A percentile compares a stretch with the other conserved stretches of the same genome.
Conservation (phyloP, 225 moss, liverwort and hornwort genomes). For the Pleurozium schreberi region DNA sequence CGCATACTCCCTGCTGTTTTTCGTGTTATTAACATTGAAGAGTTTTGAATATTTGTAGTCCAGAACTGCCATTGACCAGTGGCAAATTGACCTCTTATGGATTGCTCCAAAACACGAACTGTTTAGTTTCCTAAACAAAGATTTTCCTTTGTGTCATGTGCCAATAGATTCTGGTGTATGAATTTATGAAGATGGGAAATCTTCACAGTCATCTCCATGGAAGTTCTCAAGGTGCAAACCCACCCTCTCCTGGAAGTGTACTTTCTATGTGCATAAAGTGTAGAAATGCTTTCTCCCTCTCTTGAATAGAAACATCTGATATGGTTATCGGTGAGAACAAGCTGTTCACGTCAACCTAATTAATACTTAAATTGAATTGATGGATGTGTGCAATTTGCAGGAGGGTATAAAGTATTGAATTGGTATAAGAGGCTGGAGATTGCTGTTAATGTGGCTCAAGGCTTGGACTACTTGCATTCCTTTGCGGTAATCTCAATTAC, state of each 20-base stretch:
- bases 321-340: neutral
- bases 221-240: neutral
- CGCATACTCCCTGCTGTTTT: neutral
- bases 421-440: conserved; percentile 46
- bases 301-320: neutral
- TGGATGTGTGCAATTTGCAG: neutral
- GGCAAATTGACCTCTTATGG: neutral
- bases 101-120: neutral
- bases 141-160: neutral
- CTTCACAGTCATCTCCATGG: conserved; percentile 23
- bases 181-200: conserved; percentile 31
- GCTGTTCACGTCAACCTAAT: neutral
- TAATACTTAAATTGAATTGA: neutral
- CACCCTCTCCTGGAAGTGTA: neutral
- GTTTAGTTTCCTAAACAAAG: neutral
- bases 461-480: conserved; percentile 47
- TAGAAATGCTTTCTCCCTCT: neutral
- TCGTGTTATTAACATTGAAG: neutral
- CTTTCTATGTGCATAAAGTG: neutral
- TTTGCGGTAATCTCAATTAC: conserved; percentile 13
- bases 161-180: conserved; percentile 33
- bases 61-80: neutral
- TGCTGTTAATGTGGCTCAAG: conserved; percentile 45
- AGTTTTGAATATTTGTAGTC: neutral
- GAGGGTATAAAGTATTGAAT: neutral